phyloP scores from a whole-genome alignment of 2,329 filamentous ascomycete genomes.

The Aspergillus costaricaensis region DNA sequence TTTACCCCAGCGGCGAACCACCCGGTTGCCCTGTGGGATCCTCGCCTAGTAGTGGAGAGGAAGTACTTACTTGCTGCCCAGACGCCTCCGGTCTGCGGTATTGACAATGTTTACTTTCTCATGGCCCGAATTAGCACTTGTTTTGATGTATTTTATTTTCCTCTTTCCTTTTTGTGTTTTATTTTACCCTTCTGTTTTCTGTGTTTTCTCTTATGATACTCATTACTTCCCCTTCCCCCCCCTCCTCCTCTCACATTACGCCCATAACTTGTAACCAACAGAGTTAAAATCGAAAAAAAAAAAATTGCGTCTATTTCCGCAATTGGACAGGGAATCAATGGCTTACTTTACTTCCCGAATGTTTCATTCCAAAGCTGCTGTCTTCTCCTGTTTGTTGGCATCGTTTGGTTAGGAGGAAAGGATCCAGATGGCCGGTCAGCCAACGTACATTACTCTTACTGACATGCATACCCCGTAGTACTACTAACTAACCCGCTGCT shows the following conservation, averaged over 20 bases:
- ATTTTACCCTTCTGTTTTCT: slow-evolving; percentile 13
- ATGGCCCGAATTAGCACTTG: not conserved
- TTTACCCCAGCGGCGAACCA: slow-evolving; percentile 23
- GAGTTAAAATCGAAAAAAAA: not conserved
- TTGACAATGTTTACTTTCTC: not conserved
- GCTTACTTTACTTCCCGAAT: not conserved
- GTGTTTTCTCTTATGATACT: slow-evolving; percentile 7
- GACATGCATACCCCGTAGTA: slow-evolving; percentile 3
- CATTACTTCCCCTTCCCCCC: slow-evolving; percentile 4
- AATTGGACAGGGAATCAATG: not conserved
- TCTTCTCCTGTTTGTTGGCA: slow-evolving; percentile 5
- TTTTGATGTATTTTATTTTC: slow-evolving; percentile 2
- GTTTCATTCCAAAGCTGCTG: not conserved
- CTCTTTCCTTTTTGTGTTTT: slow-evolving; percentile 6
- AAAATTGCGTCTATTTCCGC: not conserved
- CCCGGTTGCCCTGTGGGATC: slow-evolving; percentile 21
- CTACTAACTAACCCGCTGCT: not conserved
- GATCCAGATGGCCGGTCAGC: slow-evolving; percentile 3
- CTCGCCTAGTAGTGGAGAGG: not conserved
- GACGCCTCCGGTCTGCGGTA: not conserved
- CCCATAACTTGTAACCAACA: slow-evolving; percentile 6
- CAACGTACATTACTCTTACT: slow-evolving; percentile 2
- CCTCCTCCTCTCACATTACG: slow-evolving; percentile 18
- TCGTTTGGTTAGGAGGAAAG: not conserved
- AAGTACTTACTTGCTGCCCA: not conserved